Evolutionary conservation across 2,329 filamentous ascomycete species (phyloP), one percentile per base, ranked within the genome.

Genomic region (Paecilomyces formosus): DNA sequence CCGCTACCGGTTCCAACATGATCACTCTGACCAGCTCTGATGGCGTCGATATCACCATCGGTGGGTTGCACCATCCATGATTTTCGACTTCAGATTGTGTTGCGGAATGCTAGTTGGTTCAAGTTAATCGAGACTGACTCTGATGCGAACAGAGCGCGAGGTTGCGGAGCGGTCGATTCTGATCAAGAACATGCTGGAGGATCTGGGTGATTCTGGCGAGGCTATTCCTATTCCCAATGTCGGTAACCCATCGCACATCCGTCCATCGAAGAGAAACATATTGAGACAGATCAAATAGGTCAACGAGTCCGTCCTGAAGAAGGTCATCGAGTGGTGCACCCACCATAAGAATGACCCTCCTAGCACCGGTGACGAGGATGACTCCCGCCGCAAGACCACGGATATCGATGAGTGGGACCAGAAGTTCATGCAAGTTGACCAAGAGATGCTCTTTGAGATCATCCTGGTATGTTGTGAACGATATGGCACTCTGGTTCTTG

Each of bases 371-470:
- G 93, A 97, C 62, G 94, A 99, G 68, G 88, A 89, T 62, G 93
- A 97, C 69, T 92, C 88, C 55, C 90, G 94, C 68, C 97, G 97
- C 83, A 97, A 96, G 85, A 96, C 92, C 1, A 97, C 94, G 53
- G 94, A 99, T 69, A 99, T 99, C 65, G 94, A 97, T 60, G 94
- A 99, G 78, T 99, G 94, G 94, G 94, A 99, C 69, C 93, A 97
- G 77, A 99, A 99, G 79, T 99, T 97, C 77, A 97, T 99, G 94
- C 93, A 97, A 78, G 94, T 99, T 18, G 94, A 99, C 74, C 94
- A 99, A 73, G 94, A 99, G 79, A 97, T 99, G 94, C 85, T 99
- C 1, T 99, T 99, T 66, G 94, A 99, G 81, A 97, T 99, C 71
- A 99, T 99, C 67, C 83, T 99, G 26, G 91, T 94, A 83, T 60